Base-by-base conservation (phyloP, 2,329 filamentous ascomycete genomes). In the Fusarium nanum region DNA sequence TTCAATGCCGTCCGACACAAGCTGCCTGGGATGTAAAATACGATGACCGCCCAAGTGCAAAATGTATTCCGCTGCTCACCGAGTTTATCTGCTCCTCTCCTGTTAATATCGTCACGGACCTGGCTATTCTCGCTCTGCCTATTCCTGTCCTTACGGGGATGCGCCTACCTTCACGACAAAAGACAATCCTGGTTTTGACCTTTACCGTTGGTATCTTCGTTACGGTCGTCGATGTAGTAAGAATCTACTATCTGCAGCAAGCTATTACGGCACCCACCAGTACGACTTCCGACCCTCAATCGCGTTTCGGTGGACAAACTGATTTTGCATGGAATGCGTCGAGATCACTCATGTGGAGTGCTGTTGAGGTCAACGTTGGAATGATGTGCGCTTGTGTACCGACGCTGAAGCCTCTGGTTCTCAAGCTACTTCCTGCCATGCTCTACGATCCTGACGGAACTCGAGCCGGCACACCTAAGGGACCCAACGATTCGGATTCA, bases 301-400 rank as follows among this genome's bases (percentile, higher is more conserved):
- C 83, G 13, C 80, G 82, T 9, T 88, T 89, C 56, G 87, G 87
- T 10, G 83, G 82, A 45, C 84, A 84, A 45, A 74, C 79, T 4
- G 83, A 89, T 61, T 89, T 89, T 73, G 81, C 86, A 57, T 93
- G 89, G 90, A 94, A 95, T 76, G 92, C 93, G 1, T 93, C 93
- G 1, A 82, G 94, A 7, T 93, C 93, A 0, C 91, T 97, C 76
- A 95, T 97, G 92, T 98, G 94, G 95, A 95, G 92, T 18, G 92
- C 91, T 14, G 89, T 98, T 56, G 94, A 98, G 79, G 93, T 97
- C 76, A 96, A 97, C 71, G 85, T 97, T 2, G 94, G 93, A 20
- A 94, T 98, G 73, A 91, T 94, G 69, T 97, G 93, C 76, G 94
- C 92, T 44, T 97, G 94, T 74, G 92, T 98, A n/a, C 95, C 95